These are phyloP conservation scores for Elaphomyces granulatus DNA, from an alignment of 495 filamentous ascomycete genomes.

Conservation along the genomic window DNA sequence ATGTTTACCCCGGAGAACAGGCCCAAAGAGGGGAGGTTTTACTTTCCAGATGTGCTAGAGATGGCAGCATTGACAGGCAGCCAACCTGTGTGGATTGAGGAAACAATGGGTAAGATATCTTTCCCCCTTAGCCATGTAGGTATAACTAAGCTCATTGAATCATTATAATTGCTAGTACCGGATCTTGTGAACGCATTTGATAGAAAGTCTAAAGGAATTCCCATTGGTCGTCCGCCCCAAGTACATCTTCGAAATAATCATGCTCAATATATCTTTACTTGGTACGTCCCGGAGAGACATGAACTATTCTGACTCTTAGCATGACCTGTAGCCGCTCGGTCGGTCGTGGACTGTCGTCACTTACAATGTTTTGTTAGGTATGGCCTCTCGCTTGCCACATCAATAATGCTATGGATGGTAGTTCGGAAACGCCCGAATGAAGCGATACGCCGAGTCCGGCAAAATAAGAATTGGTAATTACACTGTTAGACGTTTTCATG, in stretches of 20 bases:
- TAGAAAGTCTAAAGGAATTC: constrained; percentile 64
- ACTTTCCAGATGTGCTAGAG: constrained; percentile 85
- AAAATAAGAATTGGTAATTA: constrained; percentile 65
- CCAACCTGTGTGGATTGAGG: constrained; percentile 87
- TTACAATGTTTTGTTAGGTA: constrained; percentile 46
- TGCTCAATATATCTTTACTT: constrained; percentile 96
- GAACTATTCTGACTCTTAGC: not conserved
- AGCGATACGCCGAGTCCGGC: constrained; percentile 56
- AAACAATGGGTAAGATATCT: constrained; percentile 65
- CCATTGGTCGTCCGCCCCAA: constrained; percentile 79
- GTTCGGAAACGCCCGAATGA: constrained; percentile 69
- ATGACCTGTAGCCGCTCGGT: too few relatives aligned
- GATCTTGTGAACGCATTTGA: constrained; percentile 60
- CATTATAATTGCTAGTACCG: constrained; percentile 39
- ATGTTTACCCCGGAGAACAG: constrained; percentile 88
- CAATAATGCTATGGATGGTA: constrained; percentile 91
- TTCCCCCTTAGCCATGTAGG: not conserved
- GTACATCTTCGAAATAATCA: constrained; percentile 95
- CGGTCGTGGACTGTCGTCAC: too few relatives aligned
- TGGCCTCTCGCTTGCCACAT: constrained; percentile 69
- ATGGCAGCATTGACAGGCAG: constrained; percentile 81
- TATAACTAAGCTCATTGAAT: not conserved
- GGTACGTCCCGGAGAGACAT: constrained; percentile 41
- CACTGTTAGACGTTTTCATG: not conserved
- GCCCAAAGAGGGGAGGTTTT: constrained; percentile 70